A percentile compares a stretch with the other conserved stretches of the same genome.
Conservation (phyloP, 345 rosid species). For the Hirschfeldia incana region DNA sequence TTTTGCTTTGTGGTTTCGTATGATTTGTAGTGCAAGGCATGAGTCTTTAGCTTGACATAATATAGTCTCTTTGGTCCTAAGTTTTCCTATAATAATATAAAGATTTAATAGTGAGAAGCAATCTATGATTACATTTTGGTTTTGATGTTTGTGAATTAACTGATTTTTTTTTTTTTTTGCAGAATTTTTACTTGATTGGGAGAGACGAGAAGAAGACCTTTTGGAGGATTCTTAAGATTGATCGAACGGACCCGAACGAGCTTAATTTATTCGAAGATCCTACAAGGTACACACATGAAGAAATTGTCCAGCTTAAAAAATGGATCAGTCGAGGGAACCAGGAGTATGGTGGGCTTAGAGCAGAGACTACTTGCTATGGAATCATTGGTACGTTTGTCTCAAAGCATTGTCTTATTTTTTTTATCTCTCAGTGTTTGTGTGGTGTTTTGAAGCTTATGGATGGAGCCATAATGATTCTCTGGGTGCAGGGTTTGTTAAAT, state of each 20-base stretch:
- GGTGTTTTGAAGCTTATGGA: neutral
- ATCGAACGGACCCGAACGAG: constrained; percentile 59
- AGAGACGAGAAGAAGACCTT: constrained; percentile 60
- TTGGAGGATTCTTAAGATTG: constrained; percentile 80
- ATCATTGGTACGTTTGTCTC: constrained; percentile 59
- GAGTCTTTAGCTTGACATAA: constrained; percentile 30
- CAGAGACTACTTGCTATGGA: constrained; percentile 71
- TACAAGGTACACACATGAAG: constrained; percentile 54
- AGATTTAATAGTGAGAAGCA: neutral
- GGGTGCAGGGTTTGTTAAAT: constrained; percentile 74
- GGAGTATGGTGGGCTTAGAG: constrained; percentile 65
- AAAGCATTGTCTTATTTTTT: neutral
- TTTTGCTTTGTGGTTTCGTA: neutral
- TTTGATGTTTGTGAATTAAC: neutral
- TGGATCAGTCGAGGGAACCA: constrained; percentile 63
- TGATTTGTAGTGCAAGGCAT: constrained; percentile 19
- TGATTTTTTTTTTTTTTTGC: constrained; percentile 14
- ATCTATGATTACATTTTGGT: neutral
- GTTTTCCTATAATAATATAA: neutral
- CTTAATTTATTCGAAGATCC: constrained; percentile 65
- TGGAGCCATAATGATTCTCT: neutral
- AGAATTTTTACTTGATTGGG: constrained; percentile 86
- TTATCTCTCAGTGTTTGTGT: neutral
- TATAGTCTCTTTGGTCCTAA: constrained; percentile 27
- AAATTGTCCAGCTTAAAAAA: constrained; percentile 55